Evolutionary conservation across 108 stramenopile species (phyloP).

Genomic region (Epithemia pelagica): DNA sequence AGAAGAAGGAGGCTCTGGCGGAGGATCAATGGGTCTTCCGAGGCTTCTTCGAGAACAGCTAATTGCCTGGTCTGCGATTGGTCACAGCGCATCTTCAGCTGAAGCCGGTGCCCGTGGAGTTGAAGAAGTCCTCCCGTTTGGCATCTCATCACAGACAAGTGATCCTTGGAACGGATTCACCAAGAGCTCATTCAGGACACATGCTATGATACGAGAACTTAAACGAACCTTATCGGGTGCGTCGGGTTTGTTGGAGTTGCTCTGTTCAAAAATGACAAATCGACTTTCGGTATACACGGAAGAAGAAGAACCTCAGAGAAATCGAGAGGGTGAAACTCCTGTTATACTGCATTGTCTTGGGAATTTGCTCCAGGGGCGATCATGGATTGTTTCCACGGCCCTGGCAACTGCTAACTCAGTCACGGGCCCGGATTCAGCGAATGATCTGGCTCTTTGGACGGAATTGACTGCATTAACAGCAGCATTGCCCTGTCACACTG

Average conservation of each 20-base stretch:
- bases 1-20: conserved; percentile 1
- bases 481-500: conserved; percentile 70
- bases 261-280: conserved; percentile 34
- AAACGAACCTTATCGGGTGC: conserved; percentile 62
- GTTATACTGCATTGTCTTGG: conserved; percentile 48
- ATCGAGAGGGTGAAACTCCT: conserved; percentile 9
- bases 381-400: conserved; percentile 38
- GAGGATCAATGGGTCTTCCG: conserved; percentile 37
- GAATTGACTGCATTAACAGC: conserved; percentile 61
- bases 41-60: conserved; percentile 73
- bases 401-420: conserved; percentile 4
- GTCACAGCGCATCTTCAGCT: conserved; percentile 71
- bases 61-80: conserved; percentile 81
- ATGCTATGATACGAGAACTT: conserved; percentile 68
- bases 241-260: conserved; percentile 60
- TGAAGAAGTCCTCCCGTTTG: conserved; percentile 68
- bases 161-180: conserved; percentile 75
- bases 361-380: conserved; percentile 62
- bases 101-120: conserved; percentile 68
- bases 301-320: not conserved
- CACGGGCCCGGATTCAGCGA: not conserved
- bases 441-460: conserved; percentile 43
- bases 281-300: conserved; percentile 8
- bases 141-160: conserved; percentile 54
- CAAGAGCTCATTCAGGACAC: conserved; percentile 39